Base-by-base conservation (phyloP, 768 basidiomycete species). In the Mycena indigotica region DNA sequence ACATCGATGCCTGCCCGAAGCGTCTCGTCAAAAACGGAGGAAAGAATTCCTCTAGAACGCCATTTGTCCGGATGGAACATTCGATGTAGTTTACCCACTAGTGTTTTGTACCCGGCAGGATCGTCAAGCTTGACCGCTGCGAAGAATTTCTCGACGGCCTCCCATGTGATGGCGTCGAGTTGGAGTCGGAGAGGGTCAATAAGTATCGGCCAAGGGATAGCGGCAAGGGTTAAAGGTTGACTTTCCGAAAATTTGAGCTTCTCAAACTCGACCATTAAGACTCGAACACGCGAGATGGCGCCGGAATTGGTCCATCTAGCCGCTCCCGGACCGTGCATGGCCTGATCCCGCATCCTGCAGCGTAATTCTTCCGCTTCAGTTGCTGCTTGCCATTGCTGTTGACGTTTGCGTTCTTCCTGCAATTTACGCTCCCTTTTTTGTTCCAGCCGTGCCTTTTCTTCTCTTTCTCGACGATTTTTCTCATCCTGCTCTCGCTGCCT, bases 171-270 rank as follows among this genome's bases (percentile, higher is more conserved):
- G 21, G 25, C 46, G 13, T 28, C 46, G n/a, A 28, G 24, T 21
- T 6, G 5, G 24, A 48, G 21, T 21, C 13, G 13, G 24, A 28
- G 6, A 13, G 46, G 46, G 25, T 48, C 46, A 6, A n/a, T 28
- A 12, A 48, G 46, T 13, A 48, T 21, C 5, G 46, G 46, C 46
- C 46, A 48, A 5, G 46, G 46, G 19, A 48, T 19, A 44, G 41
- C 46, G 23, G 32, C 8, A 8, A 35, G 32, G 40, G 59, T 64
- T 49, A 66, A 53, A 13, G 65, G 68, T 32, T 62, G 50, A 21
- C 46, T 30, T 52, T 70, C 66, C 4, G 67, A 65, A 52, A 69
- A 67, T 45, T 61, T 66, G 39, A 53, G 44, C 10, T 44, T 55
- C 15, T 66, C 63, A 29, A 66, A 65, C 19, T 65, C 60, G n/a